Base-by-base conservation (phyloP, 345 rosid species). In the Psidium friedrichsthalianum region DNA sequence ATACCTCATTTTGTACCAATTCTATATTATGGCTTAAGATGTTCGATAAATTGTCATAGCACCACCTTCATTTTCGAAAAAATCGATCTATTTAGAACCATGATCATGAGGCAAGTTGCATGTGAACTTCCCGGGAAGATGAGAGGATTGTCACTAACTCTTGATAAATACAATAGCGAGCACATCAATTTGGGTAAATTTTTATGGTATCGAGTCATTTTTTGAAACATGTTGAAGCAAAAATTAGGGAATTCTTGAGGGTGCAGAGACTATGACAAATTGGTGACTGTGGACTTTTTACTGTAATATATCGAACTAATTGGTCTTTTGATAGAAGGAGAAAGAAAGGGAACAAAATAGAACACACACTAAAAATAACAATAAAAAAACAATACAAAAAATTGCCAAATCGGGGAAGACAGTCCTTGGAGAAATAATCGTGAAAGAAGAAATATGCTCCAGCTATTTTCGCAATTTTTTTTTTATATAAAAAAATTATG, bases 141-240 rank as follows among this genome's bases (percentile, higher is more conserved):
- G 0, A 0, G 47, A 44, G 47, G 47, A 5, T 8, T 6, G 47
- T 6, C 47, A 5, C 47, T 44, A 69, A 69, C 8, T 18, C 20
- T 18, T 18, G 42, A 6, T 18, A 32, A 4, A 8, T 69, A 11
- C 3, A 32, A 36, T 12, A 8, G 36, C 1, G 1, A 0, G 22
- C 16, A 32, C 44, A 32, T 3, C 5, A 2, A 0, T 69, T 8
- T 36, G 13, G 2, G 1, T 36, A 36, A 69, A 16, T 1, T 18
- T 69, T 18, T 4, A 36, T 0, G 0, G 10, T 69, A 4, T 18
- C 0, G 8, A 8, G 25, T 18, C 25, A 1, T 5, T 1, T 8
- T 32, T 9, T 69, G 10, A 5, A 5, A 18, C 24, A 2, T 10
- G 0, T 36, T 0, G 0, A 3, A 32, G 42, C 5, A 2, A 32